These are phyloP conservation scores for Jaenimonas drosophilae DNA, from an alignment of 208 protist genomes.

Conservation along the genomic window DNA sequence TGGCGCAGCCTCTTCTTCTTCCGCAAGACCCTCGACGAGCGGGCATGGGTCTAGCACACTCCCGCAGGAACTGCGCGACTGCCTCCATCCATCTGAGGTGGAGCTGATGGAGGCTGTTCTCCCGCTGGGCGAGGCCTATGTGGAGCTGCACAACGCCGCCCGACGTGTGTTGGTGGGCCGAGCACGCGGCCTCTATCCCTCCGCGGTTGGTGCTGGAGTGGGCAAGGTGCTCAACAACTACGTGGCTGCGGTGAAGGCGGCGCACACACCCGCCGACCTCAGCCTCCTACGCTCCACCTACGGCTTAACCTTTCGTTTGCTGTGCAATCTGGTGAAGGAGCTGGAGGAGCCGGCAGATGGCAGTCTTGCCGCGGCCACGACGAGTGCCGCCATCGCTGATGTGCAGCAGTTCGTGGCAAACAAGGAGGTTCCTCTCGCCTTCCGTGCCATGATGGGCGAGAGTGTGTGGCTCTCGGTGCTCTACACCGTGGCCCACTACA, in stretches of 20 bases:
- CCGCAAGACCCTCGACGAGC: background rate
- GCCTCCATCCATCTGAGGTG: constrained; percentile 60
- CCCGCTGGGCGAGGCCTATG: constrained; percentile 42
- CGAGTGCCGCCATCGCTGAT: background rate
- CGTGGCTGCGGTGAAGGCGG: constrained; percentile 28
- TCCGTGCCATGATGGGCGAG: constrained; percentile 55
- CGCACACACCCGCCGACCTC: constrained; percentile 25
- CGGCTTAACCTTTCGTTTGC: constrained; percentile 26
- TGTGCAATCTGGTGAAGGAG: constrained; percentile 23
- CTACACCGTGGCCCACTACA: constrained; percentile 75
- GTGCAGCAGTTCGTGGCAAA: constrained; percentile 27
- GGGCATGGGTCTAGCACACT: background rate
- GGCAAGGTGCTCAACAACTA: constrained; percentile 33
- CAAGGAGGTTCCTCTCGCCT: constrained; percentile 37
- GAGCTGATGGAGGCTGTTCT: constrained; percentile 32
- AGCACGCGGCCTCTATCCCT: constrained; percentile 35
- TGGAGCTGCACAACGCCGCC: constrained; percentile 15
- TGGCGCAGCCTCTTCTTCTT: background rate
- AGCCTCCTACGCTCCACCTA: constrained; percentile 25
- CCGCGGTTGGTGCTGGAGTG: constrained; percentile 42
- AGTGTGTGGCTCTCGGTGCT: constrained; percentile 62
- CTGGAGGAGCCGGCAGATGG: no score
- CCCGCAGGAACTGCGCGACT: constrained; percentile 10
- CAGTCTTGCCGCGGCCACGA: background rate
- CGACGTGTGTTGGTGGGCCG: constrained; percentile 34